Percentiles rank a stretch among this genome's conserved stretches.
These are phyloP conservation scores for Rhodamnia argentea DNA, from an alignment of 345 rosid genomes.

Conservation along the genomic window DNA sequence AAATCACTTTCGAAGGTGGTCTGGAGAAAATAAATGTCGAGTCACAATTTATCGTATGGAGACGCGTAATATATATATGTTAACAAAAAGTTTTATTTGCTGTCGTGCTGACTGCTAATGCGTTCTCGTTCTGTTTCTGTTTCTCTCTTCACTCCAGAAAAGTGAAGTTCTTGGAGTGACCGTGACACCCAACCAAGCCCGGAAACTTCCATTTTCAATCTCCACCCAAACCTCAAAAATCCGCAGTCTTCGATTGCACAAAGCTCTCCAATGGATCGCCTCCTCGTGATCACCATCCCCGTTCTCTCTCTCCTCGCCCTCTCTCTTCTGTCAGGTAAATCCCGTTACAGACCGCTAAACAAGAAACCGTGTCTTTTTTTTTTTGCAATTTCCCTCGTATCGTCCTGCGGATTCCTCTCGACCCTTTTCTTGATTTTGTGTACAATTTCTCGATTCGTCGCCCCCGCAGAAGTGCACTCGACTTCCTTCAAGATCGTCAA, in stretches of 20 bases:
- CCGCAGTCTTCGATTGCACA: neutral
- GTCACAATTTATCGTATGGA: no score
- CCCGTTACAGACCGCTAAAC: neutral
- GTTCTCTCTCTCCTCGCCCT: neutral
- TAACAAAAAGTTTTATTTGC: neutral
- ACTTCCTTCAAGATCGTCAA: conserved; percentile 64
- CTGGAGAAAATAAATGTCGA: no score
- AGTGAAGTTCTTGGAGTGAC: conserved; percentile 16
- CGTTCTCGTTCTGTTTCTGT: neutral
- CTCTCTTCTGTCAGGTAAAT: neutral
- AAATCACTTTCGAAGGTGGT: no score
- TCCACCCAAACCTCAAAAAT: neutral
- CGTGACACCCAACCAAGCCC: neutral
- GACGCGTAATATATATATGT: no score
- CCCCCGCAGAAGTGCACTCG: neutral
- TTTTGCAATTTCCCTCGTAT: neutral
- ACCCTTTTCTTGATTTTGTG: neutral
- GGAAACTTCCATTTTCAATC: neutral
- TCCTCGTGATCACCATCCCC: neutral
- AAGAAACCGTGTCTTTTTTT: neutral
- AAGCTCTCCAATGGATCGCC: neutral
- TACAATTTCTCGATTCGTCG: neutral
- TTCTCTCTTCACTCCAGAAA: neutral
- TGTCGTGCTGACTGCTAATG: neutral
- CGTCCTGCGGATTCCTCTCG: neutral